A percentile compares a stretch with the other conserved stretches of the same genome.
These are phyloP conservation scores for Kockiozyma suomiensis DNA, from an alignment of 805 yeast species.

Conservation along the genomic window DNA sequence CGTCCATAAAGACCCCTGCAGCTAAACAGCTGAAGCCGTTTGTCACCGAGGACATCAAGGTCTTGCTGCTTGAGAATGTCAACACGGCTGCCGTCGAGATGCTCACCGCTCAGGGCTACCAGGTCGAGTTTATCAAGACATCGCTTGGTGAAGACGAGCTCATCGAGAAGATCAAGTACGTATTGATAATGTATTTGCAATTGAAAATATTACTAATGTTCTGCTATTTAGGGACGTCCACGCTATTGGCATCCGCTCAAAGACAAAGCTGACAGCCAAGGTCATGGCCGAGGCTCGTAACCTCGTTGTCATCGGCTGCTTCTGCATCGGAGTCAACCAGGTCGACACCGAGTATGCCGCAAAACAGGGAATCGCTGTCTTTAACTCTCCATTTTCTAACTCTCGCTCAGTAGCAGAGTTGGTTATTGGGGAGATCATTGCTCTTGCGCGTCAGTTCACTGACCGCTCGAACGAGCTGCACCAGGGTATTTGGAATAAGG, in stretches of 20 bases:
- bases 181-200: not conserved
- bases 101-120: conserved; percentile 89
- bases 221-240: conserved; percentile 62
- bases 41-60: conserved; percentile 92
- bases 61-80: conserved; percentile 87
- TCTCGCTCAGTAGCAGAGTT: conserved; percentile 98
- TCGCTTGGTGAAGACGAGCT: conserved; percentile 91
- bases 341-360: conserved; percentile 93
- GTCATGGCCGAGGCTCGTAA: conserved; percentile 85
- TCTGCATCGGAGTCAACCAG: conserved; percentile 99
- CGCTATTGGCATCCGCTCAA: conserved; percentile 97
- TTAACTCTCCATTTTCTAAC: conserved; percentile 98
- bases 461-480: conserved; percentile 96
- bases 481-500: conserved; percentile 97
- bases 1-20: conserved; percentile 27
- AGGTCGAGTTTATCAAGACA: conserved; percentile 89
- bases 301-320: conserved; percentile 90
- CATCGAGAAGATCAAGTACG: conserved; percentile 76
- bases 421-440: conserved; percentile 91
- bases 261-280: conserved; percentile 81
- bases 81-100: conserved; percentile 89
- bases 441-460: conserved; percentile 93
- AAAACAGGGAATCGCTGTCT: conserved; percentile 88
- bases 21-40: conserved; percentile 84
- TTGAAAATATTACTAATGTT: not conserved